A percentile compares a stretch with the other conserved stretches of the same genome.
These are phyloP conservation scores for Boletus edulis DNA, from an alignment of 768 basidiomycete species.

Conservation along the genomic window DNA sequence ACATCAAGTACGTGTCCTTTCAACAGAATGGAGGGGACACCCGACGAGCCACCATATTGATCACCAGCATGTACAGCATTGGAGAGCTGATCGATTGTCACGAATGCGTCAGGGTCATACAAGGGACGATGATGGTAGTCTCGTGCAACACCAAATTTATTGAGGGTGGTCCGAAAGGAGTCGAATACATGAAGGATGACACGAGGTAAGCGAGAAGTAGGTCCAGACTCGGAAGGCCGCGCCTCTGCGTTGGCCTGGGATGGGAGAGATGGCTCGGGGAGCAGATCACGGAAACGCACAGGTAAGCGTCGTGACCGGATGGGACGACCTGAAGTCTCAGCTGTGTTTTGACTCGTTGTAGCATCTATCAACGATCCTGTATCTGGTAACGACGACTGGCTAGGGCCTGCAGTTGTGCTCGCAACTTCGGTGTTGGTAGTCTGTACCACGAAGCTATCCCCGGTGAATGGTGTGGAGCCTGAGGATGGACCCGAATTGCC, in stretches of 20 bases:
- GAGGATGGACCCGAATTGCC: too few relatives aligned
- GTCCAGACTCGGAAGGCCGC: background rate
- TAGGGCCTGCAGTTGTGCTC: too few relatives aligned
- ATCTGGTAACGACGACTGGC: too few relatives aligned
- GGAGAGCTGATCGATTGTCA: background rate
- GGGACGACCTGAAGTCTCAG: background rate
- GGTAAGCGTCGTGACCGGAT: background rate
- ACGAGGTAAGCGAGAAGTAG: background rate
- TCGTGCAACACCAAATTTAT: background rate
- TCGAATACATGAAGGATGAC: background rate
- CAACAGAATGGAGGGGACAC: background rate
- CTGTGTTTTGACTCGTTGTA: too few relatives aligned
- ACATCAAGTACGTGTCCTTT: too few relatives aligned
- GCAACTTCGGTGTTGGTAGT: too few relatives aligned
- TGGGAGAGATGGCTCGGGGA: background rate
- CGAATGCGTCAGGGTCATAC: background rate
- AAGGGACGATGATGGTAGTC: background rate
- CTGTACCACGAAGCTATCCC: too few relatives aligned
- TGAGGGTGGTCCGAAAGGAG: background rate
- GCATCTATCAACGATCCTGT: too few relatives aligned
- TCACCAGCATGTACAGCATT: background rate
- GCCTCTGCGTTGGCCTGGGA: background rate
- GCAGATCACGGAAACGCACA: background rate
- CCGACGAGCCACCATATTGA: background rate
- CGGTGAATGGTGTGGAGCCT: too few relatives aligned